Percentiles rank a stretch among this genome's conserved stretches.
Evolutionary conservation across 257 asterid species (phyloP).

Genomic region (Jacaranda mimosifolia): DNA sequence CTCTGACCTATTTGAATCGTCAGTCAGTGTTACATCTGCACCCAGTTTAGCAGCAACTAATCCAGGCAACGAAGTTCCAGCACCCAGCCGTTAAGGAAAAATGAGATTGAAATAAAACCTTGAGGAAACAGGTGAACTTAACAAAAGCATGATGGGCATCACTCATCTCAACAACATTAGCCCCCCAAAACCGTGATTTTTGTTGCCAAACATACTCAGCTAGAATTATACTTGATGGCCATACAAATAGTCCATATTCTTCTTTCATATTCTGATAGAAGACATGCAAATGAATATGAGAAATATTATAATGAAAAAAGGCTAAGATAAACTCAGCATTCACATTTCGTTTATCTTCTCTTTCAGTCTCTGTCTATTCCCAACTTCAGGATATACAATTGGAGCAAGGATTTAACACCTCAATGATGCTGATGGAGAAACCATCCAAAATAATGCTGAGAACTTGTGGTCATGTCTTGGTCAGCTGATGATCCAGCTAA

Average conservation of each 20-base stretch:
- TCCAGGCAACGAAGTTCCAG: conserved; percentile 98
- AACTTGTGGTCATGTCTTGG: conserved; percentile 62
- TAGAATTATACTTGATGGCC: conserved; percentile 92
- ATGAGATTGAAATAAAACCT: conserved; percentile 6
- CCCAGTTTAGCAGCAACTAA: conserved; percentile 91
- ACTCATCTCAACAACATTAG: conserved; percentile 81
- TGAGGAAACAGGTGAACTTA: conserved; percentile 19
- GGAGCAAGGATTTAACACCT: conserved; percentile 48
- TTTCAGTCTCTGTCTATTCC: not conserved
- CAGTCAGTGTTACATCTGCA: conserved; percentile 85
- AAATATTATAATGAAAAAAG: not conserved
- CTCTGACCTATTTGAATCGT: conserved; percentile 70
- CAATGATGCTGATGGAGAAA: conserved; percentile 71
- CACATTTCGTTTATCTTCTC: not conserved
- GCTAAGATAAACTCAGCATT: not conserved
- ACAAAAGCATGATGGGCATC: not conserved
- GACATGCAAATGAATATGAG: conserved; percentile 24
- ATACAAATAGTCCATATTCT: conserved; percentile 90
- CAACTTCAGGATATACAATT: conserved; percentile 2
- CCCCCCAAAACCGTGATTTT: conserved; percentile 69
- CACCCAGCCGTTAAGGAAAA: conserved; percentile 71
- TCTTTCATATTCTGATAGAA: conserved; percentile 82
- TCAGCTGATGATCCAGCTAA: conserved; percentile 35
- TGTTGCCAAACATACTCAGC: conserved; percentile 97
- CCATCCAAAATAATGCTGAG: conserved; percentile 68